Conservation (phyloP, 2,329 filamentous ascomycete genomes). For the Fusarium guadeloupense region DNA sequence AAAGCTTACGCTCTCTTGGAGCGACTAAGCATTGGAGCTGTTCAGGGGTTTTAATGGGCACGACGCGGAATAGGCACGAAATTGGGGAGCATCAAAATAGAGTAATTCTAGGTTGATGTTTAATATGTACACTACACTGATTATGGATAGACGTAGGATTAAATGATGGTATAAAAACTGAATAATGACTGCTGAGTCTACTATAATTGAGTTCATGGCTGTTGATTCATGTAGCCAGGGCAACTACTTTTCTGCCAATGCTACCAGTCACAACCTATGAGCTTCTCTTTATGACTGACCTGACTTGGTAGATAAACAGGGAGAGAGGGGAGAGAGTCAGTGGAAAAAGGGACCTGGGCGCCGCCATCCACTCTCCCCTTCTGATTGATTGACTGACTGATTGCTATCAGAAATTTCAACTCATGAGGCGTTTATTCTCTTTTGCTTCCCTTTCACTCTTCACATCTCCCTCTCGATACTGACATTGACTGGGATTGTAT, state of each 20-base stretch:
- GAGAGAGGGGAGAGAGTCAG: constrained; percentile 1
- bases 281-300: background rate
- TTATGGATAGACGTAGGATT: background rate
- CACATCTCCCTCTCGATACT: background rate
- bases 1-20: constrained; percentile 22
- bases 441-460: background rate
- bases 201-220: background rate
- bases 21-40: constrained; percentile 26
- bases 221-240: too few species aligned
- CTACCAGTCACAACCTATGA: background rate
- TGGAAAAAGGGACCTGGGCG: background rate
- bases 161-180: too few species aligned
- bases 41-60: constrained; percentile 36
- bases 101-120: too few species aligned
- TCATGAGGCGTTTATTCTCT: constrained; percentile 5
- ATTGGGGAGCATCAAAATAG: background rate
- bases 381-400: too few species aligned
- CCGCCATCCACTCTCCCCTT: background rate
- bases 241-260: background rate
- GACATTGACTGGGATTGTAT: background rate
- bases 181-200: background rate
- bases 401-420: constrained; percentile 4
- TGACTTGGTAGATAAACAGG: background rate
- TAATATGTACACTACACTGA: too few species aligned
- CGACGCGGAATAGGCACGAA: background rate